Conservation (phyloP, 2,329 filamentous ascomycete species). For the Colletotrichum echinochloae region DNA sequence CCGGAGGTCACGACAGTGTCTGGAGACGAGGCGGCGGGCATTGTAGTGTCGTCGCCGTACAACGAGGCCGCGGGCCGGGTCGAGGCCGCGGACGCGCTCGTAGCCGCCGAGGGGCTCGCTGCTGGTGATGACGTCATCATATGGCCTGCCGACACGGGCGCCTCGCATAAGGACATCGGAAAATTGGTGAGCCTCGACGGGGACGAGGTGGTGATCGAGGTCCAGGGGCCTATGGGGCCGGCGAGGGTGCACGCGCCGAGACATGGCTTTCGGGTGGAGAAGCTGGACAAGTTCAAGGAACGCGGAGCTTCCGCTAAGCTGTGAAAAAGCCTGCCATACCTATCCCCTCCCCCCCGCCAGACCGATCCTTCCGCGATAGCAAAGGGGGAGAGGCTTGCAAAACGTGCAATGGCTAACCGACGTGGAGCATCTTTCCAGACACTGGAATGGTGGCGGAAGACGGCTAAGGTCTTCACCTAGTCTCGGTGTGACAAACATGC, state of each 20-base stretch:
- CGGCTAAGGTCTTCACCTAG: not conserved
- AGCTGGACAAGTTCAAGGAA: constrained; percentile 40
- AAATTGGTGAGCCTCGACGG: constrained; percentile 63
- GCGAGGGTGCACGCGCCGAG: constrained; percentile 72
- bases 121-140: constrained; percentile 67
- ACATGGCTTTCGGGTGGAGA: constrained; percentile 65
- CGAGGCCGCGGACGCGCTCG: constrained; percentile 61
- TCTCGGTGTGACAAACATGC: constrained; percentile 1
- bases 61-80: constrained; percentile 58
- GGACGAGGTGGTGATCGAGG: constrained; percentile 70
- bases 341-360: not conserved
- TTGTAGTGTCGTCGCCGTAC: constrained; percentile 52
- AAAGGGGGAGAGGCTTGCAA: not conserved
- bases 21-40: constrained; percentile 65
- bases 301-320: constrained; percentile 25
- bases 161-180: constrained; percentile 68
- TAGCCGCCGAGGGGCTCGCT: constrained; percentile 59
- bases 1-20: constrained; percentile 57
- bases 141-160: constrained; percentile 73
- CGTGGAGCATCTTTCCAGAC: not conserved
- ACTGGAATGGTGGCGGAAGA: not conserved
- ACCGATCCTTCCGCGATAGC: not conserved
- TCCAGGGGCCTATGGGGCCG: constrained; percentile 53
- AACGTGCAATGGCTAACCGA: not conserved
- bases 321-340: not conserved